These are phyloP conservation scores for Brassica carinata DNA, from an alignment of 345 rosid genomes.

Conservation along the genomic window DNA sequence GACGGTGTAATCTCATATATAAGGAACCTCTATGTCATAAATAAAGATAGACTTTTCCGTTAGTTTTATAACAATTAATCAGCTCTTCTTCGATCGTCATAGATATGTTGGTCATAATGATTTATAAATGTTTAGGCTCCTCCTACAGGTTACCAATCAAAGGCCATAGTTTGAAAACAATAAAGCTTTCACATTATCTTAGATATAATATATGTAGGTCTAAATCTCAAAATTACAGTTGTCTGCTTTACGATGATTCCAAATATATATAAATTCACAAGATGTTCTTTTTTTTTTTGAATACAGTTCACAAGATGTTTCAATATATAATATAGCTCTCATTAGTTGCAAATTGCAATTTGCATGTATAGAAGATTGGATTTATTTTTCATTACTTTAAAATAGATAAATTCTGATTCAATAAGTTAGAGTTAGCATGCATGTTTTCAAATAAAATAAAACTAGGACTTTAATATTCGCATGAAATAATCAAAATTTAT, in stretches of 20 bases:
- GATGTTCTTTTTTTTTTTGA: no score
- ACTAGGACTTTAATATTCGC: background rate
- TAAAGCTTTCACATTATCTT: background rate
- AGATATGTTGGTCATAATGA: conserved; percentile 1
- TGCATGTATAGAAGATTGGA: background rate
- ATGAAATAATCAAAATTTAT: conserved; percentile 3
- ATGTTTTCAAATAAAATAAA: background rate
- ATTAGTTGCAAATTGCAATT: background rate
- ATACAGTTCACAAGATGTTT: background rate
- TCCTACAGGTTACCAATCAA: background rate
- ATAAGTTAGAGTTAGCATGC: background rate
- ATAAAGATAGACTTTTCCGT: no score
- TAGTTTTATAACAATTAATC: no score
- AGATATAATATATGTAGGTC: background rate
- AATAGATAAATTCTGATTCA: background rate
- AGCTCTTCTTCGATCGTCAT: conserved; percentile 20
- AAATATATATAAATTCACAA: background rate
- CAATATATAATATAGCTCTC: background rate
- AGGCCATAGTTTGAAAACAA: background rate
- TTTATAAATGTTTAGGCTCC: background rate
- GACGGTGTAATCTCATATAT: no score
- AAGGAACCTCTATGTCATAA: no score
- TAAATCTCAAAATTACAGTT: background rate
- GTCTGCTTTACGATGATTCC: background rate
- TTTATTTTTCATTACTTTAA: background rate